phyloP scores from a whole-genome alignment of 75 land plant genomes.

The Ceratopteris richardii region DNA sequence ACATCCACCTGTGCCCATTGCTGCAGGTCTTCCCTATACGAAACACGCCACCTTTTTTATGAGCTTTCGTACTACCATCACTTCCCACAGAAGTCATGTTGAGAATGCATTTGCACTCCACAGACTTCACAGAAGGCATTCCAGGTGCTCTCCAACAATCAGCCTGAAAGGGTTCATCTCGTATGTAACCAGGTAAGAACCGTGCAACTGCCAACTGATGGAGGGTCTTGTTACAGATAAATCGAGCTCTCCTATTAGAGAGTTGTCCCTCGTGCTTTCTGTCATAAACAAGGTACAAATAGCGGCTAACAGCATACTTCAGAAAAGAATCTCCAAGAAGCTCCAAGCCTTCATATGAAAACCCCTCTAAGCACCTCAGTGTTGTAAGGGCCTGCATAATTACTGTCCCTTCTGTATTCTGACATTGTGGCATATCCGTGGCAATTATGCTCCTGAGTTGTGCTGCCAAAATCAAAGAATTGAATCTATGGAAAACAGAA shows the following conservation, averaged over 20 bases:
- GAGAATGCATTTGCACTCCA: conserved; percentile 52
- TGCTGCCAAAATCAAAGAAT: conserved; percentile 57
- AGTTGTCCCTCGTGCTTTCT: conserved; percentile 82
- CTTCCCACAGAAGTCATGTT: conserved; percentile 27
- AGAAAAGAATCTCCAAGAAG: conserved; percentile 88
- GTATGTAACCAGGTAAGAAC: conserved; percentile 66
- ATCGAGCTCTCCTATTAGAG: conserved; percentile 37
- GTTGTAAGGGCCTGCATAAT: conserved; percentile 87
- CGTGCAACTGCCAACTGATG: conserved; percentile 59
- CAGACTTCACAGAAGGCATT: conserved; percentile 32
- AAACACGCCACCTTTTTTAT: conserved; percentile 12
- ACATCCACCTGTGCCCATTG: conserved; percentile 85
- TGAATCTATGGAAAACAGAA: conserved; percentile 78
- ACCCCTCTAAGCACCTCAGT: conserved; percentile 59
- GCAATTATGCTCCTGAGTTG: conserved; percentile 59
- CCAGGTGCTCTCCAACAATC: conserved; percentile 90
- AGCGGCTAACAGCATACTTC: conserved; percentile 79
- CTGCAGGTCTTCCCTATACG: conserved; percentile 65
- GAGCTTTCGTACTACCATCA: conserved; percentile 14
- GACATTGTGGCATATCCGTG: conserved; percentile 11
- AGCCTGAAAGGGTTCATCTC: conserved; percentile 80
- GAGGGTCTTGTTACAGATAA: conserved; percentile 64
- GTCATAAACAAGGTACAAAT: conserved; percentile 60
- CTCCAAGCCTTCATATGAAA: conserved; percentile 81
- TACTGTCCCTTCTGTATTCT: conserved; percentile 38